Evolutionary conservation across 2,329 filamentous ascomycete species (phyloP), one percentile per base, ranked within the genome.

Genomic region (Chalaropsis thielavioides): DNA sequence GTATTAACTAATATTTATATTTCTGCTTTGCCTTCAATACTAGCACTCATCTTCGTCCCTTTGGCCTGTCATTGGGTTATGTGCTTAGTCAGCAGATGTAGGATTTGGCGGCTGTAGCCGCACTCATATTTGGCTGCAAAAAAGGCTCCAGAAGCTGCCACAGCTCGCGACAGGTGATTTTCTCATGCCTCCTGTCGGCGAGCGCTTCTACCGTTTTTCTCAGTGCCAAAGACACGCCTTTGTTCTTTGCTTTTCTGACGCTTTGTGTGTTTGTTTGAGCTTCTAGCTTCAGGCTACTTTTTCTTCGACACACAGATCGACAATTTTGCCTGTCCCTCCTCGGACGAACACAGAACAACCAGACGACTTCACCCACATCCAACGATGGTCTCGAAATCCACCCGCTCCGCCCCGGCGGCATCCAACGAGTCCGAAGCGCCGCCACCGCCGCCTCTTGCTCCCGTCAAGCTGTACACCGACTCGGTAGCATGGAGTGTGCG

Each of bases 381-480:
- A 22, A 17, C n/a, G 8, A 58, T 58, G 54, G 35, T 49, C 15
- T 7, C 61, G 13, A 54, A 46, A 24, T 27, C 44, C 31, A 40
- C 15, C 27, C 44, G 44, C 11, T 22, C 44, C 2, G 19, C 40
- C 44, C 22, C 44, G 3, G 43, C 35, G 17, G 43, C 61, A 8
- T 13, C 61, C 43, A 54, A 24, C 44, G 44, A 46, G 13, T 10
- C 49, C 19, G 35, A 27, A 11, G 24, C 49, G 11, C 17, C 17
- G 7, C 27, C 62, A 17, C 49, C 63, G 43, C 63, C 54, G 56
- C 54, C 63, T 15, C 63, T 64, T 31, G 63, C 54, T 8, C 43
- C 63, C n/a, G 63, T 64, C n/a, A 58, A 58, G 41, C 15, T 59
- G 27, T 19, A 62, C 41, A 17, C 17, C n/a, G 35, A 51, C 17